phyloP scores from a whole-genome alignment of 352 stramenopile species.

The Pythium chondricola region DNA sequence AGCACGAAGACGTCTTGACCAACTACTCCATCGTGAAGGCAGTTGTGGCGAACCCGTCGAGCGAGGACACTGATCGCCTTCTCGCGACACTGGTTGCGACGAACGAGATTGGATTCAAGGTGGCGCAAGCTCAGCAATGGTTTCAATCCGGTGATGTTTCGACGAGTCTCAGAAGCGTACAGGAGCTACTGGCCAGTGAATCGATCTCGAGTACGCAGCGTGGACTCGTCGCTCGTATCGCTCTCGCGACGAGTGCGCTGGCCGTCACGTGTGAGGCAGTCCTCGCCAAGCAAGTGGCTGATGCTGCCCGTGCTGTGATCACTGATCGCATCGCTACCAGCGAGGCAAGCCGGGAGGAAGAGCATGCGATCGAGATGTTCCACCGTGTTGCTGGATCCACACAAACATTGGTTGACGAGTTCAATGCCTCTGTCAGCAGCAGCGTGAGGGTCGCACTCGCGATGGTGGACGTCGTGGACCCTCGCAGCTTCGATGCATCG shows the following conservation, averaged over 20 bases:
- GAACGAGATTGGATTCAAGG: neutral
- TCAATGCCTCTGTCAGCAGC: neutral
- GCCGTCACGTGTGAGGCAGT: neutral
- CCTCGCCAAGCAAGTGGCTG: neutral
- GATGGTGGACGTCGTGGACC: slow-evolving; percentile 5
- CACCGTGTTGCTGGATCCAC: slow-evolving; percentile 6
- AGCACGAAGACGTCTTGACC: neutral
- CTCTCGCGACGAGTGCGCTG: slow-evolving; percentile 7
- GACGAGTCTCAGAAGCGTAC: neutral
- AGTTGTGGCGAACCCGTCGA: neutral
- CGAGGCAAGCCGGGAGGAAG: neutral
- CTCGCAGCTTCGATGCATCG: neutral
- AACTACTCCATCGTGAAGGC: slow-evolving; percentile 2
- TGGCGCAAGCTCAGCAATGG: neutral
- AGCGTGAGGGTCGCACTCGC: neutral
- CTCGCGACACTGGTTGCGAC: neutral
- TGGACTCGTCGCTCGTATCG: neutral
- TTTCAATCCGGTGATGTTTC: neutral
- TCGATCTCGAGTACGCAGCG: neutral
- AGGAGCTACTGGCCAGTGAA: neutral
- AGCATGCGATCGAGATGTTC: slow-evolving; percentile 7
- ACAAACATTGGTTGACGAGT: neutral
- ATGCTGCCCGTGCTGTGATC: slow-evolving; percentile 1
- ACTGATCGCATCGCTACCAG: neutral
- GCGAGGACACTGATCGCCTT: neutral